These are phyloP conservation scores for Entonaema liquescens DNA, from an alignment of 495 filamentous ascomycete genomes.

Conservation along the genomic window DNA sequence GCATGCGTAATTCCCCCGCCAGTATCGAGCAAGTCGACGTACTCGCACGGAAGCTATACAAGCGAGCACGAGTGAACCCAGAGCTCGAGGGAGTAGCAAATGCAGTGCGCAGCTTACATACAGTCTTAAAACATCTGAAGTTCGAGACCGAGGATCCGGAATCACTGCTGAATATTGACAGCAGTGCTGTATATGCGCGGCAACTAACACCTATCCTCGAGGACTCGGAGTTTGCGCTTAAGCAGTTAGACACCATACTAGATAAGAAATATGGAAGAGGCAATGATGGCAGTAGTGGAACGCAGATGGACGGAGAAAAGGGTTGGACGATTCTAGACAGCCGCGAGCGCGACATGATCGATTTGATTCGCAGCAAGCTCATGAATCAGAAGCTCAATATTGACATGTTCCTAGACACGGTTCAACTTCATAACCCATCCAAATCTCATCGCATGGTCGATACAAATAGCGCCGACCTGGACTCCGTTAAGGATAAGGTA, in stretches of 20 bases:
- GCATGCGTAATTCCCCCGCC: slow-evolving; percentile 28
- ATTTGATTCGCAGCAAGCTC: slow-evolving; percentile 49
- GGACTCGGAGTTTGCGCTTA: slow-evolving; percentile 59
- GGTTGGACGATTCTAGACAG: slow-evolving; percentile 44
- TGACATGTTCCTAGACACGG: slow-evolving; percentile 57
- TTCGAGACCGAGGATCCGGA: slow-evolving; percentile 59
- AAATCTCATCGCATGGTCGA: slow-evolving; percentile 44
- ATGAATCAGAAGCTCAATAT: slow-evolving; percentile 53
- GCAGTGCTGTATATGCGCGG: slow-evolving; percentile 49
- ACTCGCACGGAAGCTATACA: slow-evolving; percentile 51
- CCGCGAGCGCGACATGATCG: slow-evolving; percentile 48
- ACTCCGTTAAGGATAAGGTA: slow-evolving; percentile 59
- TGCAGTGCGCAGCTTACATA: slow-evolving; percentile 56
- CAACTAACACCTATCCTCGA: slow-evolving; percentile 56
- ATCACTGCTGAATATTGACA: slow-evolving; percentile 54
- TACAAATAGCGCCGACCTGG: slow-evolving; percentile 44
- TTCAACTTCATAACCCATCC: slow-evolving; percentile 54
- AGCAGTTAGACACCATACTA: slow-evolving; percentile 58
- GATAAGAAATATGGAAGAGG: slow-evolving; percentile 45
- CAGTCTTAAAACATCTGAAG: slow-evolving; percentile 58
- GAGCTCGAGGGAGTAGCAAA: slow-evolving; percentile 48
- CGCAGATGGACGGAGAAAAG: slow-evolving; percentile 41
- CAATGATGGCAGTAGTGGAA: slow-evolving; percentile 9
- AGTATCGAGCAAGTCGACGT: slow-evolving; percentile 55
- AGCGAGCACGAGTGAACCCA: slow-evolving; percentile 51